Base-by-base conservation (phyloP, 805 yeast species). In the Yamadazyma sp. region DNA sequence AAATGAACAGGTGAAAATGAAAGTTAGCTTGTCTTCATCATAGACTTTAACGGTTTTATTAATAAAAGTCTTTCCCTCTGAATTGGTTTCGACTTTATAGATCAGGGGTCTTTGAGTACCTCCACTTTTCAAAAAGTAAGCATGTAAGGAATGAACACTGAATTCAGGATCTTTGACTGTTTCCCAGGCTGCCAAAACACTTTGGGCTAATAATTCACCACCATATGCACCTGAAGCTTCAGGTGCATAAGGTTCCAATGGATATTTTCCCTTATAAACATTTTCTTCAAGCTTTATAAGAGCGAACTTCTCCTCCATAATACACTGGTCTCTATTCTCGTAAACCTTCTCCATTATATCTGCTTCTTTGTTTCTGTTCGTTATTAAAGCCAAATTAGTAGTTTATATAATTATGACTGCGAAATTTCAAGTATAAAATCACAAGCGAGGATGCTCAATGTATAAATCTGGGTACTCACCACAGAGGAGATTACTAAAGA, bases 101-200 rank as follows among this genome's bases (percentile, higher is more conserved):
- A 51, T 46, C 36, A 65, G 50, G 2, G 53, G 53, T 7, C 37
- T 36, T n/a, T 49, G 40, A 28, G 46, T 53, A 24, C 51, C 50
- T 6, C 62, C 69, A 3, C 64, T 60, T 44, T 60, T 63, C 12
- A 63, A 51, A 35, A 66, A 65, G 38, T 62, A 62, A 14, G 64
- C 53, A 40, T 66, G 71, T 24, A 65, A 44, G 3, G 70, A 66
- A 38, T 65, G 67, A 1, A 68, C 64, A n/a, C 52, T 49, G 37
- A 56, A 65, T 2, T 34, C 33, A 2, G 30, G 24, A 26, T 39
- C 45, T 12, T 37, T 30, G 3, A 52, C 47, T 11, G 58, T 47
- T 32, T 56, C 58, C 54, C 65, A 57, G 3, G 66, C 67, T 10
- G 60, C 71, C 20, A 60, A 45, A 8, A 61, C 35, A 2, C 63